Evolutionary conservation across 306 rosid species (phyloP), one percentile per base, ranked within the genome.

Genomic region (Leucaena leucocephala): DNA sequence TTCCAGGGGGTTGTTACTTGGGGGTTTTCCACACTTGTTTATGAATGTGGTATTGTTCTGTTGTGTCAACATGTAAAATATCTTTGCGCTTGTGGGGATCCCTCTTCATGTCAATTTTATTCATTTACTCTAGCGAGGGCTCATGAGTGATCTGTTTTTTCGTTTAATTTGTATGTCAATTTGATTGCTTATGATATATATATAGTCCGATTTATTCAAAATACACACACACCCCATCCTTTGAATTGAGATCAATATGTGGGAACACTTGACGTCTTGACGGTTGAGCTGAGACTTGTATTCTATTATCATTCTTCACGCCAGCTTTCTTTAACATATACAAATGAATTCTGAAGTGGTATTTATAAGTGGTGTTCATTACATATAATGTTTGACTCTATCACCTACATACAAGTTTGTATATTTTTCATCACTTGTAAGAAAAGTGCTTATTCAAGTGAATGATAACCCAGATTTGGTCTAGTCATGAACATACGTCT

Each of bases 231-330:
- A 21, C 15, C 36, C 81, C 86, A 66, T 61, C 44, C 40, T 79
- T 84, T 79, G 61, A 71, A 78, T 84, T 82, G 83, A 70, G 67
- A 71, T 86, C 75, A 75, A 42, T 88, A 83, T 77, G 87, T 88
- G 12, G 89, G 82, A 36, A 88, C 78, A 71, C 39, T 81, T 65
- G 5, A 87, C 84, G 78, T 12, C 54, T 15, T 49, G 69, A 74
- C 35, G 33, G 76, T 78, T 67, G 66, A 67, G 72, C 44, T 57
- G 71, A 78, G 72, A 27, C 50, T 36, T 87, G 13, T 17, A 81
- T 40, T 72, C 86, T 12, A 81, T 40, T 72, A 85, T 12, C 75
- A 64, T 68, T 82, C 27, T 54, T 17, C 27, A 54, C 27, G 0
- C 59, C 6, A 54, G 8, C 59, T 7, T 54, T 54, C 59, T 50